Percentiles rank a stretch among this genome's conserved stretches.
Conservation (phyloP, 805 yeast species). For the Candida sithepensis region DNA sequence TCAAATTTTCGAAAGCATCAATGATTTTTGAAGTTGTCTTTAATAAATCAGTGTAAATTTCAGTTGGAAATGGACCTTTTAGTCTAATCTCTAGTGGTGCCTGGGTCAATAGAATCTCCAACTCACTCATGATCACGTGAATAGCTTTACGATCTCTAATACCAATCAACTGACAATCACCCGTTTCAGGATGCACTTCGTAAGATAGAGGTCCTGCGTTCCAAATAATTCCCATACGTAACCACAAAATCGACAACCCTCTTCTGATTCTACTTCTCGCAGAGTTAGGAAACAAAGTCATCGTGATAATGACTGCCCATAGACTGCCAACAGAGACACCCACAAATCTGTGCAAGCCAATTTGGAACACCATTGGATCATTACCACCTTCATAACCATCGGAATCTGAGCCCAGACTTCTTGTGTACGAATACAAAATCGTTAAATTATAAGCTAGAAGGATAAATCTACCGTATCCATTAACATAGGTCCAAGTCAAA, state of each 20-base stretch:
- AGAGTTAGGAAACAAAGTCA: conserved; percentile 66
- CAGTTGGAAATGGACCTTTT: conserved; percentile 66
- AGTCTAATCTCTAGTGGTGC: conserved; percentile 75
- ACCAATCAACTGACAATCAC: conserved; percentile 35
- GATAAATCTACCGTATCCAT: conserved; percentile 67
- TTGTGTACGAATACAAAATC: conserved; percentile 68
- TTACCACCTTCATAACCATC: conserved; percentile 68
- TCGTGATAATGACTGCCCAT: conserved; percentile 72
- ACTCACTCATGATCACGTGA: conserved; percentile 54
- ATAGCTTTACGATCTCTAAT: conserved; percentile 40
- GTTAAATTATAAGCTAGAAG: conserved; percentile 75
- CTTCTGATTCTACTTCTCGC: conserved; percentile 66
- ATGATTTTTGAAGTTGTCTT: conserved; percentile 58
- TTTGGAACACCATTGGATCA: conserved; percentile 62
- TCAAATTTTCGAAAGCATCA: conserved; percentile 73
- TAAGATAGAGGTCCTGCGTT: conserved; percentile 65
- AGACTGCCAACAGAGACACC: conserved; percentile 70
- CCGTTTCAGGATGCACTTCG: conserved; percentile 26
- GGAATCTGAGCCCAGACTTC: conserved; percentile 54
- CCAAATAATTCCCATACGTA: conserved; percentile 79
- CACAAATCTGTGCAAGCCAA: conserved; percentile 74
- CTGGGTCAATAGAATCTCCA: conserved; percentile 57
- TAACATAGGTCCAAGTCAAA: conserved; percentile 59
- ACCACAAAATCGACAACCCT: conserved; percentile 69
- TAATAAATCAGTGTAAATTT: conserved; percentile 48